Evolutionary conservation across 1,139 yeast species (phyloP).

Genomic region (Diutina sp.): DNA sequence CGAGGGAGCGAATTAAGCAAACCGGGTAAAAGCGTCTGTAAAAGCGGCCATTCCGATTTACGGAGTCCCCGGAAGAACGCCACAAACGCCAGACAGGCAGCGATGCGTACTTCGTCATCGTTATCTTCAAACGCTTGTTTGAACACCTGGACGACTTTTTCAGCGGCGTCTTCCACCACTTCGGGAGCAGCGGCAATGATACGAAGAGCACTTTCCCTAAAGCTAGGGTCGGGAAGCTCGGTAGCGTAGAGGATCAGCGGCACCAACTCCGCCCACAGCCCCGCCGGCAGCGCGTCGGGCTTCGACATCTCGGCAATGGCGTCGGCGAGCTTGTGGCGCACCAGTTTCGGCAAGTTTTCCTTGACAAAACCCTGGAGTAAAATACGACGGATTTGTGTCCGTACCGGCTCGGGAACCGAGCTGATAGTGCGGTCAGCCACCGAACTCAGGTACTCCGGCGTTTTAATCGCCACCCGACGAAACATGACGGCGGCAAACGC

Average conservation of each 20-base stretch:
- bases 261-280: constrained; percentile 66
- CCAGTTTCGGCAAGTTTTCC: constrained; percentile 32
- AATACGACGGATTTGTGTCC: constrained; percentile 48
- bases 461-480: constrained; percentile 73
- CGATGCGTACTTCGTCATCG: constrained; percentile 74
- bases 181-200: constrained; percentile 79
- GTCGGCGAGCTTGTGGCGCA: constrained; percentile 87
- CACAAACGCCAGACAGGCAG: constrained; percentile 87
- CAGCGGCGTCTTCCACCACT: constrained; percentile 46
- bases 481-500: constrained; percentile 80
- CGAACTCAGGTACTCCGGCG: constrained; percentile 49
- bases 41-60: constrained; percentile 60
- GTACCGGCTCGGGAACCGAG: constrained; percentile 44
- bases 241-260: constrained; percentile 66
- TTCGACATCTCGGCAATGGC: constrained; percentile 88
- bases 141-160: constrained; percentile 55
- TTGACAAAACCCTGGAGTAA: constrained; percentile 67
- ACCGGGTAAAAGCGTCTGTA: constrained; percentile 72
- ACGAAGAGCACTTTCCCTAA: constrained; percentile 86
- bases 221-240: constrained; percentile 47
- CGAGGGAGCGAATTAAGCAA: constrained; percentile 80
- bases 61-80: constrained; percentile 79
- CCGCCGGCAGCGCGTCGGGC: constrained; percentile 37
- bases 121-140: constrained; percentile 69
- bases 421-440: constrained; percentile 74